A percentile compares a stretch with the other conserved stretches of the same genome.
These are phyloP conservation scores for Gracilaria gracilis DNA, from an alignment of 23 red algal species.

Conservation along the genomic window DNA sequence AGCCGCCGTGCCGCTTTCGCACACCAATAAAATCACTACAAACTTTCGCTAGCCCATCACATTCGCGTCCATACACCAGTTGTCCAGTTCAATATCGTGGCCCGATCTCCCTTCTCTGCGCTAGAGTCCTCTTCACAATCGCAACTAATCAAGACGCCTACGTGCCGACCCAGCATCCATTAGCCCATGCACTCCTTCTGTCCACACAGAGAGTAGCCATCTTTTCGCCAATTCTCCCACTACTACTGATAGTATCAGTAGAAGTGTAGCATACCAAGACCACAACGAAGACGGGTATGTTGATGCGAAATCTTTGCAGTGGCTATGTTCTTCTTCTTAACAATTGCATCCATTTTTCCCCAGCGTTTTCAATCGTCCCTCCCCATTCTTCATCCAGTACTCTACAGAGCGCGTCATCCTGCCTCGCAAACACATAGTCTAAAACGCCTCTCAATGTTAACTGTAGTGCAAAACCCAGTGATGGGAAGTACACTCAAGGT, in stretches of 20 bases:
- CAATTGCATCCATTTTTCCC: conserved; percentile 5
- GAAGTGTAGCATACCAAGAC: background rate
- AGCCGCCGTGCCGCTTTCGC: too few species aligned
- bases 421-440: conserved; percentile 20
- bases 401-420: conserved; percentile 18
- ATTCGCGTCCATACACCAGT: background rate
- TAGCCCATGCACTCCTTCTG: background rate
- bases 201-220: background rate
- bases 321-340: background rate
- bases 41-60: background rate
- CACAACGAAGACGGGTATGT: conserved; percentile 39
- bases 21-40: too few species aligned
- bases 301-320: conserved; percentile 38
- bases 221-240: background rate
- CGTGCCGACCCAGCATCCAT: background rate
- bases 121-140: background rate
- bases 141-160: background rate
- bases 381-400: conserved; percentile 38
- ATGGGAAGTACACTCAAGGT: too few species aligned
- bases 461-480: too few species aligned
- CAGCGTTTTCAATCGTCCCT: conserved; percentile 17
- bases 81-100: background rate
- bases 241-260: too few species aligned
- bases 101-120: background rate
- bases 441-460: conserved; percentile 12